Conservation (phyloP, 352 stramenopile species). For the Phytophthora pisi region DNA sequence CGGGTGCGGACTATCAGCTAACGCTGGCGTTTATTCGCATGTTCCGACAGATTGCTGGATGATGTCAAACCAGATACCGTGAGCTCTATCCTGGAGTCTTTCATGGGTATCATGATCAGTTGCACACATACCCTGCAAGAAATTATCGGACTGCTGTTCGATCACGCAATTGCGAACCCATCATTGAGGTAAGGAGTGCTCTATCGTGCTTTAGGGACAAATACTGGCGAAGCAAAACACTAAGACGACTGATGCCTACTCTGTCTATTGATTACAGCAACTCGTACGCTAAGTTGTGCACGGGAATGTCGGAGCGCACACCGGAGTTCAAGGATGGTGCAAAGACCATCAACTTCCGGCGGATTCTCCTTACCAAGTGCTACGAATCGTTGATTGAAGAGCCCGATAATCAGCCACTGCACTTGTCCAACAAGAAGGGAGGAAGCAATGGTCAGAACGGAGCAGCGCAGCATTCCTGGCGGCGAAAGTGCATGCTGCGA, state of each 20-base stretch:
- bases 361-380: slow-evolving; percentile 78
- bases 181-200: slow-evolving; percentile 45
- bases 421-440: slow-evolving; percentile 25
- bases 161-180: slow-evolving; percentile 72
- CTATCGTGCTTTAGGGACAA: no score
- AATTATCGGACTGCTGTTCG: slow-evolving; percentile 69
- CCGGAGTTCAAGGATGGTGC: slow-evolving; percentile 86
- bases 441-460: slow-evolving; percentile 18
- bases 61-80: slow-evolving; percentile 52
- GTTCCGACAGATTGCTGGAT: slow-evolving; percentile 56
- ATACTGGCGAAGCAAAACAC: no score
- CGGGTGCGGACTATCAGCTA: neutral
- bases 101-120: slow-evolving; percentile 68
- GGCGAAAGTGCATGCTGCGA: slow-evolving; percentile 75
- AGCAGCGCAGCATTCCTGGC: slow-evolving; percentile 62
- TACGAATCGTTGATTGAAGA: slow-evolving; percentile 86
- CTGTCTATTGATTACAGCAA: slow-evolving; percentile 36
- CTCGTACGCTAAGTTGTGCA: slow-evolving; percentile 65
- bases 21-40: neutral
- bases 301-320: slow-evolving; percentile 65
- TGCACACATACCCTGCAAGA: slow-evolving; percentile 78
- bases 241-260: neutral
- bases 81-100: slow-evolving; percentile 49
- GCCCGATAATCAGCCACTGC: slow-evolving; percentile 36
- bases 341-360: slow-evolving; percentile 84